These are phyloP conservation scores for Citrus maxima DNA, from an alignment of 345 rosid genomes.

Conservation along the genomic window DNA sequence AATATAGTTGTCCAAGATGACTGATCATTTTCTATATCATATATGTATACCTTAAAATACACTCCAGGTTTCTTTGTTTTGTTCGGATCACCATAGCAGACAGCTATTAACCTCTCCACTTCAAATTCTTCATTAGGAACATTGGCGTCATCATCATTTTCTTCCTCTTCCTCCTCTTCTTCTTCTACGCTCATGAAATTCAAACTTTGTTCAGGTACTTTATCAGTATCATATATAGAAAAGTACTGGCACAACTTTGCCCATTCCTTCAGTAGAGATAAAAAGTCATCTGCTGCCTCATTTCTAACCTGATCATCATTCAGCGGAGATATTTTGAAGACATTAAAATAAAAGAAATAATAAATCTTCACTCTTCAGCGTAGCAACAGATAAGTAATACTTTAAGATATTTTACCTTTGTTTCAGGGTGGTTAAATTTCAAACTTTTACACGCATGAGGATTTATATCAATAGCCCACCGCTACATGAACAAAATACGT, in stretches of 20 bases:
- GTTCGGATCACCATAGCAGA: constrained; percentile 25
- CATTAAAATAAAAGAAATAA: not conserved
- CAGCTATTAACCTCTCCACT: constrained; percentile 10
- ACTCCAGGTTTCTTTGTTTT: constrained; percentile 5
- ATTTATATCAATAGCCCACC: constrained; percentile 45
- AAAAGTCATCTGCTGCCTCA: constrained; percentile 25
- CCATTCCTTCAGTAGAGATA: constrained; percentile 22
- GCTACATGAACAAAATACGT: constrained; percentile 14
- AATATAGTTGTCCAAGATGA: not conserved
- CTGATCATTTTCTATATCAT: not conserved
- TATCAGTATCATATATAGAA: not conserved
- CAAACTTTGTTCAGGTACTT: not conserved
- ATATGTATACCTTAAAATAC: constrained; percentile 18
- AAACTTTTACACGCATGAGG: constrained; percentile 35
- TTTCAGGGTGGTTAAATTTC: constrained; percentile 36
- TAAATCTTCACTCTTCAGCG: not conserved
- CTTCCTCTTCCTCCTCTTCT: not conserved
- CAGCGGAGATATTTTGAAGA: not conserved
- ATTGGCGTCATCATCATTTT: not conserved
- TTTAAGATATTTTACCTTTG: constrained; percentile 25
- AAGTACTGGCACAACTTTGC: constrained; percentile 14
- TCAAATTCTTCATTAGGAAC: constrained; percentile 20
- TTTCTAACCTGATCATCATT: constrained; percentile 18
- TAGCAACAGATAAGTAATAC: not conserved
- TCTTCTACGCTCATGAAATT: not conserved